Conservation (phyloP, 305 asterid genomes). For the Solanum hybrid region DNA sequence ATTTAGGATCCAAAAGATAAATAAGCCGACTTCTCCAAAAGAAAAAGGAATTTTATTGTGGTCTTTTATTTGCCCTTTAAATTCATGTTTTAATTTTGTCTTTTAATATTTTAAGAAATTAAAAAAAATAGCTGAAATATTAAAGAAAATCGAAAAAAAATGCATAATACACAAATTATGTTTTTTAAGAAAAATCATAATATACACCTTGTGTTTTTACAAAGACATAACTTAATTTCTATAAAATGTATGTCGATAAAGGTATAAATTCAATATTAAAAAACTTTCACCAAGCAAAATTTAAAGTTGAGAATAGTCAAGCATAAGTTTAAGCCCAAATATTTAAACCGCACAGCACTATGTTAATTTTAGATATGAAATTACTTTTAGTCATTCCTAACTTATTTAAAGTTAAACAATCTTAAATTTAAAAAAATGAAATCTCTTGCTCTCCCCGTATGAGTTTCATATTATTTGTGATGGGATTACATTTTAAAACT, state of each 20-base stretch:
- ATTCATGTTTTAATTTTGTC: neutral
- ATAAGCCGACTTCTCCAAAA: neutral
- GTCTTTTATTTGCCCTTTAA: neutral
- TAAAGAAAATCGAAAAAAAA: neutral
- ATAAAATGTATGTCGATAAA: no score
- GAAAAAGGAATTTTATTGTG: neutral
- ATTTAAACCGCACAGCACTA: accelerated
- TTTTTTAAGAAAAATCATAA: neutral
- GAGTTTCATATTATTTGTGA: neutral
- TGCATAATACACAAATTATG: neutral
- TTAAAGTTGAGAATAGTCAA: neutral
- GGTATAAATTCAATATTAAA: neutral
- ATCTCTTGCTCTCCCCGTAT: neutral
- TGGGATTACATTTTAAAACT: neutral
- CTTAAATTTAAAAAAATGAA: accelerated
- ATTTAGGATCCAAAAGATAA: neutral
- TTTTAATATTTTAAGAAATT: neutral
- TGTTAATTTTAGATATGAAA: neutral
- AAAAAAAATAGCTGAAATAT: neutral
- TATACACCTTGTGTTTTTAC: no score
- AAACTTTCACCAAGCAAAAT: neutral
- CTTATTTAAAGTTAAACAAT: neutral
- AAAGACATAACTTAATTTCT: neutral
- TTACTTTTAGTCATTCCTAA: neutral
- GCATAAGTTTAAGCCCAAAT: neutral